Evolutionary conservation across 768 basidiomycete genomes (phyloP).

Genomic region (Xerocomus spinulosus): DNA sequence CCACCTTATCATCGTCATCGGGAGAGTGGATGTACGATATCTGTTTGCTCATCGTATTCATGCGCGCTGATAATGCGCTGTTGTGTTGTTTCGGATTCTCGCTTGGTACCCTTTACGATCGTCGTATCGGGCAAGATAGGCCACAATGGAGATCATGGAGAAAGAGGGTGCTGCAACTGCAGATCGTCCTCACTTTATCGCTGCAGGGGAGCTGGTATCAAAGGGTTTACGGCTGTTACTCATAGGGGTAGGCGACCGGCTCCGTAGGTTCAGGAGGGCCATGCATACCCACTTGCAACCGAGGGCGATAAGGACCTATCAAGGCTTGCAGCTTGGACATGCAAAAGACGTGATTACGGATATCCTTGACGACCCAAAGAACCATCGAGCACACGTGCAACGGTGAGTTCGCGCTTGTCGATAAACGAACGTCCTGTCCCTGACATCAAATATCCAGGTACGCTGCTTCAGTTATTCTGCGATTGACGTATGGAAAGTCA

Average conservation of each 20-base stretch:
- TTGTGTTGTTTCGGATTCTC: not conserved
- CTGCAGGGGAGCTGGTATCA: conserved; percentile 48
- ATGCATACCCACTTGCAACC: conserved; percentile 51
- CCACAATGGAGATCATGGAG: conserved; percentile 56
- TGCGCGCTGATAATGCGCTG: not conserved
- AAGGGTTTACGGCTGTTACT: conserved; percentile 48
- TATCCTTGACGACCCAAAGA: conserved; percentile 29
- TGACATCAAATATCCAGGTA: conserved; percentile 14
- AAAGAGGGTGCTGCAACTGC: conserved; percentile 46
- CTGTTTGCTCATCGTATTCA: not conserved
- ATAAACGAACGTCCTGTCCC: too few species aligned
- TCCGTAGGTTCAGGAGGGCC: conserved; percentile 51
- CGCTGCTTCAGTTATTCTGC: conserved; percentile 20
- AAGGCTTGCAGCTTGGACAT: conserved; percentile 38
- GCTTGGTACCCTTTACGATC: not conserved
- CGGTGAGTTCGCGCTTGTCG: conserved; percentile 35
- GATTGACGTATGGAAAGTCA: conserved; percentile 23
- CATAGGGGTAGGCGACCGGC: conserved; percentile 44
- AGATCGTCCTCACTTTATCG: conserved; percentile 47
- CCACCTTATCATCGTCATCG: conserved; percentile 16
- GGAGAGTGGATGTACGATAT: conserved; percentile 17
- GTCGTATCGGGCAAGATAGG: conserved; percentile 27
- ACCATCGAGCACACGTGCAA: conserved; percentile 41
- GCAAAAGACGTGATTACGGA: conserved; percentile 22
- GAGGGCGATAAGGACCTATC: conserved; percentile 28